phyloP scores from a whole-genome alignment of 1,139 yeast genomes.

The Yamadazyma taylorii region DNA sequence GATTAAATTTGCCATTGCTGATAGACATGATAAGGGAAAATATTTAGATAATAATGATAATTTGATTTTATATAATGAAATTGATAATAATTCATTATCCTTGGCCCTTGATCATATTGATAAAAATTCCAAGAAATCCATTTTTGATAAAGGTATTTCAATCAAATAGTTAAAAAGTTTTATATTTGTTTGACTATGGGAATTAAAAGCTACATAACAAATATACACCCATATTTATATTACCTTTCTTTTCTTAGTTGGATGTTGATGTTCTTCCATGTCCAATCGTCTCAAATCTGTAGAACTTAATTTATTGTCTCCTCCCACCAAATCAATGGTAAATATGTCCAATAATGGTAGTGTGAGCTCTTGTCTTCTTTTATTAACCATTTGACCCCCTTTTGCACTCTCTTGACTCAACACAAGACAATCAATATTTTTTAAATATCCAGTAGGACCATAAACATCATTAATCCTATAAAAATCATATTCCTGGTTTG shows the following conservation, averaged over 20 bases:
- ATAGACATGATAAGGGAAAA: conserved; percentile 39
- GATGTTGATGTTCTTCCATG: conserved; percentile 2
- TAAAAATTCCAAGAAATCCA: conserved; percentile 50
- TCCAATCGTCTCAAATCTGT: conserved; percentile 50
- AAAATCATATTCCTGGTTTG: conserved; percentile 39
- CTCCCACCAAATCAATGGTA: conserved; percentile 70
- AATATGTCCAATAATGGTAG: conserved; percentile 55
- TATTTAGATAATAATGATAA: conserved; percentile 57
- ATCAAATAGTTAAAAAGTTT: conserved; percentile 28
- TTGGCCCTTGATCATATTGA: conserved; percentile 89
- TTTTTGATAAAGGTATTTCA: conserved; percentile 62
- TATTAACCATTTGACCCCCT: conserved; percentile 77
- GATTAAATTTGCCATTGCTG: conserved; percentile 63
- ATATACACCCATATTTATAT: background rate
- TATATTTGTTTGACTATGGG: too few species aligned
- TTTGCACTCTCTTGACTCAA: conserved; percentile 75
- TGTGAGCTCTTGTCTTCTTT: conserved; percentile 55
- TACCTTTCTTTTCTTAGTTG: conserved; percentile 2
- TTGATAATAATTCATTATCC: conserved; percentile 38
- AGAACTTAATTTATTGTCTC: conserved; percentile 81
- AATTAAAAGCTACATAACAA: too few species aligned
- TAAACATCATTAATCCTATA: conserved; percentile 79
- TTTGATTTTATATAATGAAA: conserved; percentile 54
- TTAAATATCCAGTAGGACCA: conserved; percentile 89
- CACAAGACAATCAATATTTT: conserved; percentile 74